A percentile compares a stretch with the other conserved stretches of the same genome.
Conservation (phyloP, 768 basidiomycete species). For the Amanita pseudoporphyria region DNA sequence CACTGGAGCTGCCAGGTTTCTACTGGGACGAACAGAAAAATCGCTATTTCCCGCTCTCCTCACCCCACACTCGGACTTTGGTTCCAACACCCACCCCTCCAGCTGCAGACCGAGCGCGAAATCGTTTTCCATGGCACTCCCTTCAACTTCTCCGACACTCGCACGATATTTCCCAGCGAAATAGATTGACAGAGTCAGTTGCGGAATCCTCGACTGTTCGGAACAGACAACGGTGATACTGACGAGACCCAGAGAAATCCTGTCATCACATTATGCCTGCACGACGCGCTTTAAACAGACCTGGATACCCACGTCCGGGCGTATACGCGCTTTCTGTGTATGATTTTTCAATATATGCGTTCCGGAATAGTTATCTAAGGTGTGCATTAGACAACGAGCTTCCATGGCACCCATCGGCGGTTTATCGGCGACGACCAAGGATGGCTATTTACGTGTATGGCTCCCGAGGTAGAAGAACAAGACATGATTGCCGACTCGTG, state of each 20-base stretch:
- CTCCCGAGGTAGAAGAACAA: conserved; percentile 10
- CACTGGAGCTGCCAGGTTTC: conserved; percentile 43
- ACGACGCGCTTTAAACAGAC: conserved; percentile 24
- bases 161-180: background rate
- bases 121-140: background rate
- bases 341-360: conserved; percentile 9
- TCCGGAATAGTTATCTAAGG: background rate
- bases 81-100: background rate
- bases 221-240: background rate
- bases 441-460: conserved; percentile 34
- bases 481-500: conserved; percentile 18
- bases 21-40: conserved; percentile 43
- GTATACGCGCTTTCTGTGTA: conserved; percentile 40
- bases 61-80: conserved; percentile 18
- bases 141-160: background rate
- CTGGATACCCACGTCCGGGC: conserved; percentile 24
- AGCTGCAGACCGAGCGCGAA: background rate
- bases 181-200: conserved; percentile 2
- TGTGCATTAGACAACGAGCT: conserved; percentile 1
- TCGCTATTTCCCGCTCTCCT: conserved; percentile 48
- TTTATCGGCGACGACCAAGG: conserved; percentile 45
- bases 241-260: conserved; percentile 25
- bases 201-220: background rate
- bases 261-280: conserved; percentile 27
- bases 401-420: conserved; percentile 14